These are phyloP conservation scores for Eutypa lata DNA, from an alignment of 2,329 filamentous ascomycete genomes.

Conservation along the genomic window DNA sequence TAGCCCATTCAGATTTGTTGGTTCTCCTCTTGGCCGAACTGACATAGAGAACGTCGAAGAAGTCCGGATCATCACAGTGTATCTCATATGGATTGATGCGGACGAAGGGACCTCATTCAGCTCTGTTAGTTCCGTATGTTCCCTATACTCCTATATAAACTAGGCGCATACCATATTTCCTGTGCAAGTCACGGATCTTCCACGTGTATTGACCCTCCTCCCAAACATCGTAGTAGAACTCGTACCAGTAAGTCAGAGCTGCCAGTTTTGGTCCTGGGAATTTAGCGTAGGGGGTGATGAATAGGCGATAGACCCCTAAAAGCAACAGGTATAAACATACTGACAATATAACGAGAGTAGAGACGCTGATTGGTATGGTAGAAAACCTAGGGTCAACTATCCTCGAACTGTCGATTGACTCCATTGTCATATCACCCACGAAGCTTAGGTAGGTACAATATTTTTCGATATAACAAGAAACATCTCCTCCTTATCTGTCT, in stretches of 20 bases:
- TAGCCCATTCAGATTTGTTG: slow-evolving; percentile 13
- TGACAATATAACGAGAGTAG: neutral
- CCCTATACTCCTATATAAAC: neutral
- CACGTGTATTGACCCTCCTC: slow-evolving; percentile 20
- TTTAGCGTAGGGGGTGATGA: slow-evolving; percentile 18
- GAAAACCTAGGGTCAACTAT: neutral
- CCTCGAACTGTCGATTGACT: neutral
- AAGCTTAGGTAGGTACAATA: too few species aligned
- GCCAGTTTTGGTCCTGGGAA: slow-evolving; percentile 23
- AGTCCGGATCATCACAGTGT: slow-evolving; percentile 26
- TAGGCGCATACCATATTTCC: slow-evolving; percentile 26
- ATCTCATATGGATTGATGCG: slow-evolving; percentile 29
- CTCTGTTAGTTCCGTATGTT: neutral
- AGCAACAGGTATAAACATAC: neutral
- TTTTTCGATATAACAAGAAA: too few species aligned
- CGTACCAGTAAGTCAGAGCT: slow-evolving; percentile 19
- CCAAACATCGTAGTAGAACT: slow-evolving; percentile 19
- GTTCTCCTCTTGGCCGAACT: slow-evolving; percentile 8
- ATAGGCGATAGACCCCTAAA: slow-evolving; percentile 15
- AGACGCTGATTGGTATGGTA: neutral
- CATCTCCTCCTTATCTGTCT: too few species aligned
- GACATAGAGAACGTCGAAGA: slow-evolving; percentile 25
- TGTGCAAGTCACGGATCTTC: slow-evolving; percentile 31
- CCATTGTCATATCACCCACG: neutral
- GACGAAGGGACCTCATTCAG: slow-evolving; percentile 26